Conservation (phyloP, 192 early-diverging fungal species). For the Thamnidium elegans region DNA sequence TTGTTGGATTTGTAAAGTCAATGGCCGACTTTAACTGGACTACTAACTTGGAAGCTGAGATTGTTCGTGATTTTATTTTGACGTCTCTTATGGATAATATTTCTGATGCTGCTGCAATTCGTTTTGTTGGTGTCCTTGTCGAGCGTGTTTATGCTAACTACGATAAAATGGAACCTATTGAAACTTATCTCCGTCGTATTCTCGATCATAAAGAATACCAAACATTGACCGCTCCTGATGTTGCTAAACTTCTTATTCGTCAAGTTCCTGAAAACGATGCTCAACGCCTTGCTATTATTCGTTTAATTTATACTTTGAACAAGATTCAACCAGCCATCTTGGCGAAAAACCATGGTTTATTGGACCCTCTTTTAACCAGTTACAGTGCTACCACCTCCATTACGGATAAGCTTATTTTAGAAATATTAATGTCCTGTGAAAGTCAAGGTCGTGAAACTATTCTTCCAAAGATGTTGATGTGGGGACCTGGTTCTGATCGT, state of each 20-base stretch:
- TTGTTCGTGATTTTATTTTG: constrained; percentile 41
- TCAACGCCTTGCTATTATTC: constrained; percentile 45
- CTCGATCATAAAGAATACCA: constrained; percentile 40
- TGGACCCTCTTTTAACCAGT: constrained; percentile 45
- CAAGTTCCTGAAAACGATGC: constrained; percentile 26
- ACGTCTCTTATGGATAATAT: constrained; percentile 38
- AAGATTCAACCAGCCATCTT: constrained; percentile 46
- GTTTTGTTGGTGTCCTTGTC: constrained; percentile 39
- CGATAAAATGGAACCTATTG: constrained; percentile 30
- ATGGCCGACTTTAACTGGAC: constrained; percentile 1
- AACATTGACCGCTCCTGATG: constrained; percentile 35
- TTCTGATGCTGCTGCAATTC: constrained; percentile 39
- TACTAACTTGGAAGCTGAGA: constrained; percentile 26
- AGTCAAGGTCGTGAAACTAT: constrained; percentile 53
- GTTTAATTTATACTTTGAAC: constrained; percentile 51
- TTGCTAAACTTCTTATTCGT: constrained; percentile 30
- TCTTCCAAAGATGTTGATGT: constrained; percentile 51
- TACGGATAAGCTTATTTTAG: constrained; percentile 56
- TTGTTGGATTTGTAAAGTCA: constrained; percentile 1
- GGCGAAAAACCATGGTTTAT: constrained; percentile 44
- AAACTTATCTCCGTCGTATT: constrained; percentile 36
- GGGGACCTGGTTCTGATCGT: constrained; percentile 52
- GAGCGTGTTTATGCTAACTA: constrained; percentile 32
- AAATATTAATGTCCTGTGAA: constrained; percentile 59
- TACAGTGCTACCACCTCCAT: constrained; percentile 57